phyloP scores from a whole-genome alignment of 2,329 filamentous ascomycete species.

The Nemania diffusa region DNA sequence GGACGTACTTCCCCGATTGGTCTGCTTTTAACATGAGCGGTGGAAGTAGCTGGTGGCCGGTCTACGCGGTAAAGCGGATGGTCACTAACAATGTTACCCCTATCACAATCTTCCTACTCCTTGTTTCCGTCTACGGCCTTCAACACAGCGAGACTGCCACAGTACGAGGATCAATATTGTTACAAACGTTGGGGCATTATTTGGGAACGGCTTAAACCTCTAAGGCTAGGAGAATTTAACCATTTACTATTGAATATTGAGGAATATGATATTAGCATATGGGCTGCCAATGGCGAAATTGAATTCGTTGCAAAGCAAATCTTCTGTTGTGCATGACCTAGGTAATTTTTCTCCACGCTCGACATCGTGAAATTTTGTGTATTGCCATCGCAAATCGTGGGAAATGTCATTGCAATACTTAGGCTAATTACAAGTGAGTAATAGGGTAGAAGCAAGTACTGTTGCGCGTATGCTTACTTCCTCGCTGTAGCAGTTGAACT shows the following conservation, averaged over 20 bases:
- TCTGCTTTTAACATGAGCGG: slow-evolving; percentile 31
- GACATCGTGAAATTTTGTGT: no score
- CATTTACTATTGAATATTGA: not conserved
- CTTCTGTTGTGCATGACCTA: no score
- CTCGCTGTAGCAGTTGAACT: no score
- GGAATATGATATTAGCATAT: not conserved
- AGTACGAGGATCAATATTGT: not conserved
- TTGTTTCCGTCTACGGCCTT: not conserved
- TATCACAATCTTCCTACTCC: not conserved
- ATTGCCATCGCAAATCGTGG: no score
- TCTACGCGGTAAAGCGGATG: not conserved
- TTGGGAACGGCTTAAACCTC: not conserved
- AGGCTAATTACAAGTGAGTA: no score
- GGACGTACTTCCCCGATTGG: slow-evolving; percentile 42
- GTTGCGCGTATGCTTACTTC: no score
- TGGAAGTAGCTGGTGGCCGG: not conserved
- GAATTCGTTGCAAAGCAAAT: no score
- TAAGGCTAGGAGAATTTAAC: not conserved
- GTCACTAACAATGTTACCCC: not conserved
- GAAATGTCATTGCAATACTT: no score
- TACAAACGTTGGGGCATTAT: not conserved
- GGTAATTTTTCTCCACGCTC: no score
- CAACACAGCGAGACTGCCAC: not conserved
- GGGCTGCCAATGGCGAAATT: not conserved
- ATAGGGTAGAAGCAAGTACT: no score